These are phyloP conservation scores for Sporisorium scitamineum DNA, from an alignment of 1,284 basidiomycete species.

Conservation along the genomic window DNA sequence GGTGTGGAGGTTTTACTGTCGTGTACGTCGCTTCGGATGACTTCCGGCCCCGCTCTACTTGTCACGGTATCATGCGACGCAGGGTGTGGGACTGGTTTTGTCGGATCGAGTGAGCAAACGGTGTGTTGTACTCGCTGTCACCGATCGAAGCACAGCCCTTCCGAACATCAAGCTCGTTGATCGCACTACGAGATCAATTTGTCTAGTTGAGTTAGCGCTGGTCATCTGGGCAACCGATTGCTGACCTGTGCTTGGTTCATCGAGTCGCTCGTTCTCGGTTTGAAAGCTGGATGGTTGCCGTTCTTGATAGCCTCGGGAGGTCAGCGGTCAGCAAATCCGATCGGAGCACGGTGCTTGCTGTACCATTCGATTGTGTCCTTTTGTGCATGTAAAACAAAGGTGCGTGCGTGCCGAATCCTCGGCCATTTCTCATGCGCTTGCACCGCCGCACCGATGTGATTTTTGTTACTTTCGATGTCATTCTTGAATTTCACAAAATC, in stretches of 20 bases:
- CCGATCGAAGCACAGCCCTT: no score
- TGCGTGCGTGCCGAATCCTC: background rate
- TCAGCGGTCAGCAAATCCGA: background rate
- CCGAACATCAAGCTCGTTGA: no score
- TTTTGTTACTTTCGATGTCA: background rate
- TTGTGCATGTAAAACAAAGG: background rate
- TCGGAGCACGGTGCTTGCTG: background rate
- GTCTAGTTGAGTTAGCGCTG: no score
- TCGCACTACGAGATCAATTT: no score
- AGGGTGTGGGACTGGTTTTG: no score
- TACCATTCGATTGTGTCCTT: background rate
- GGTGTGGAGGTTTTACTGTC: constrained; percentile 6
- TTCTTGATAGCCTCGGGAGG: no score
- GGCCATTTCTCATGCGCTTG: constrained; percentile 7
- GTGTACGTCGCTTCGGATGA: background rate
- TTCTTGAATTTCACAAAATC: background rate
- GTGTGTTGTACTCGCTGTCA: no score
- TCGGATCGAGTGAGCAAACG: background rate
- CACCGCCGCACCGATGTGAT: constrained; percentile 7
- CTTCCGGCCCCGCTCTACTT: background rate
- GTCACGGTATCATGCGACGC: no score
- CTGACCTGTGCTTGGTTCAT: no score
- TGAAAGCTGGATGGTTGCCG: no score
- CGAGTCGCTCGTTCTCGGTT: no score
- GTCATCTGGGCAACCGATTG: no score